These are phyloP conservation scores for Syzygium malaccense DNA, from an alignment of 441 rosid genomes.

Conservation along the genomic window DNA sequence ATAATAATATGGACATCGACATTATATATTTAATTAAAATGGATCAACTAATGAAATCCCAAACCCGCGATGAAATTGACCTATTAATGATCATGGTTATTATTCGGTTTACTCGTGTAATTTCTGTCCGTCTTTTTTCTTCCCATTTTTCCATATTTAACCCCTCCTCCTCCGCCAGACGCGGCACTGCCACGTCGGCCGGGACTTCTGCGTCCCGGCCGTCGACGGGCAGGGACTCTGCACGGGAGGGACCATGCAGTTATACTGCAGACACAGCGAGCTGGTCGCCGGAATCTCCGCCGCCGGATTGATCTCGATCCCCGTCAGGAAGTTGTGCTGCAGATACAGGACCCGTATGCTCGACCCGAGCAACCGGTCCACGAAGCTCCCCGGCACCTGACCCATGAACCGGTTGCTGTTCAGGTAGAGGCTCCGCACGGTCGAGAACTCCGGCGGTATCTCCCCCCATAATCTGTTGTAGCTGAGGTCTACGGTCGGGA, in stretches of 20 bases:
- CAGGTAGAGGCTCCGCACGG: constrained; percentile 68
- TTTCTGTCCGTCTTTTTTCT: neutral
- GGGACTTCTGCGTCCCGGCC: constrained; percentile 62
- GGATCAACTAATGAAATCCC: neutral
- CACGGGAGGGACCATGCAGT: constrained; percentile 91
- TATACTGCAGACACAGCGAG: constrained; percentile 84
- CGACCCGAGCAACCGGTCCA: constrained; percentile 53
- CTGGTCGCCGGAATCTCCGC: constrained; percentile 72
- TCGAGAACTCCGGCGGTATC: constrained; percentile 65
- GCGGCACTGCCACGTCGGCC: constrained; percentile 72
- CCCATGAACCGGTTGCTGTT: constrained; percentile 85
- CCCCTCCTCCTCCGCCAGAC: constrained; percentile 47
- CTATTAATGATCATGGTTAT: neutral
- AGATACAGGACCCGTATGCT: constrained; percentile 57
- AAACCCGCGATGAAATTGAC: neutral
- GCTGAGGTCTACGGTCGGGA: constrained; percentile 73
- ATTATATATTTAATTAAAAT: neutral
- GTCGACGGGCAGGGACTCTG: constrained; percentile 78
- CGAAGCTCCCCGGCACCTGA: constrained; percentile 70
- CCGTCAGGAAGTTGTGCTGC: constrained; percentile 85
- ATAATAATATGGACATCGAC: neutral
- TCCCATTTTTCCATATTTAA: constrained; percentile 22
- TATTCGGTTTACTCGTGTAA: neutral
- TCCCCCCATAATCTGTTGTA: constrained; percentile 64
- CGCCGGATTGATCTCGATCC: constrained; percentile 75